Conservation (phyloP, 2,329 filamentous ascomycete species). For the Dactylella cylindrospora region DNA sequence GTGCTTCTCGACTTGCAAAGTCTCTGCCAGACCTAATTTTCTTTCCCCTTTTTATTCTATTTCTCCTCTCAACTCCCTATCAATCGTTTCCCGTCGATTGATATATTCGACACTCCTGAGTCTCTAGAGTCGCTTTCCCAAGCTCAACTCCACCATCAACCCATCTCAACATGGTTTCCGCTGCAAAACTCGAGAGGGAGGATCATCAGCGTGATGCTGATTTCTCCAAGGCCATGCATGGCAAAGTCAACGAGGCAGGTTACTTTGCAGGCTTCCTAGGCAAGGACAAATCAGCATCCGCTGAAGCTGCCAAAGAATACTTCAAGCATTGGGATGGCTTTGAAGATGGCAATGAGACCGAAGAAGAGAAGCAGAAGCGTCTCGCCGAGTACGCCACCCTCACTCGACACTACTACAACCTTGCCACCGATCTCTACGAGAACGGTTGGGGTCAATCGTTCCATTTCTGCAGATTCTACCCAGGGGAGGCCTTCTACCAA, state of each 20-base stretch:
- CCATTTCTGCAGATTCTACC: constrained; percentile 93
- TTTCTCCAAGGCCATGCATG: constrained; percentile 89
- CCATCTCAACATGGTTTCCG: constrained; percentile 33
- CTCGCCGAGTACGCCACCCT: constrained; percentile 87
- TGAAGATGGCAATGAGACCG: constrained; percentile 74
- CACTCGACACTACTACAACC: constrained; percentile 95
- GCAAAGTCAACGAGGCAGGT: constrained; percentile 62
- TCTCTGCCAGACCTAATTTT: no score
- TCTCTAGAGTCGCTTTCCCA: not conserved
- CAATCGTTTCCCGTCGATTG: not conserved
- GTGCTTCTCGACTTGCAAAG: no score
- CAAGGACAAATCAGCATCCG: constrained; percentile 77
- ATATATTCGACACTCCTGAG: no score
- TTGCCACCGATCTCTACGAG: constrained; percentile 94
- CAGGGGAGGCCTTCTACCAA: constrained; percentile 82
- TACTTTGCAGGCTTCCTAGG: constrained; percentile 72
- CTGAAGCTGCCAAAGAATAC: constrained; percentile 83
- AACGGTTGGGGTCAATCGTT: constrained; percentile 96
- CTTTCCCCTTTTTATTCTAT: not conserved
- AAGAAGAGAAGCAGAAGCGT: constrained; percentile 71
- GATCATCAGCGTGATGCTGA: constrained; percentile 82
- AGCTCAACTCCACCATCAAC: not conserved
- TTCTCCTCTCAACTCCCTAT: not conserved
- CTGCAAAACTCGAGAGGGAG: constrained; percentile 68
- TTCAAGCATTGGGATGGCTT: constrained; percentile 98